Percentiles rank a stretch among this genome's conserved stretches.
phyloP scores from a whole-genome alignment of 2,329 filamentous ascomycete species.

The Curvularia hawaiiensis region DNA sequence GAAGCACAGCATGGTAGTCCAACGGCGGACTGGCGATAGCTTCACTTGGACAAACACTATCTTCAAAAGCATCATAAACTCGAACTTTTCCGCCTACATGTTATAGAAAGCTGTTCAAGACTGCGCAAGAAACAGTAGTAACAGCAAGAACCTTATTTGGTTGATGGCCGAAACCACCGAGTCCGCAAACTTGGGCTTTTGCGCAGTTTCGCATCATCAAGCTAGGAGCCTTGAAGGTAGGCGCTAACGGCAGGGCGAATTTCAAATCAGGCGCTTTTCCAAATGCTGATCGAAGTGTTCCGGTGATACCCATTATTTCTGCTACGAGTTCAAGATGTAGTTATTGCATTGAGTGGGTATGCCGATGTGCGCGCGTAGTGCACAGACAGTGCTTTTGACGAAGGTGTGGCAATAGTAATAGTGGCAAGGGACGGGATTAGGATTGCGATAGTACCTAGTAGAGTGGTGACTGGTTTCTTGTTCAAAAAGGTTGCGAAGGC shows the following conservation, averaged over 20 bases:
- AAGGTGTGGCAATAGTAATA: constrained; percentile 12
- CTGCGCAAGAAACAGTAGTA: neutral
- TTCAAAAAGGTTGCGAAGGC: constrained; percentile 11
- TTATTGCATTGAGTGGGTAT: constrained; percentile 17
- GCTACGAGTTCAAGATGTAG: constrained; percentile 27
- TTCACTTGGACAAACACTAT: neutral
- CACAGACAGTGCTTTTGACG: constrained; percentile 32
- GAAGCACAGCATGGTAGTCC: neutral
- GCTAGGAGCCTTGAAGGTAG: neutral
- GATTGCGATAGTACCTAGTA: too few relatives aligned
- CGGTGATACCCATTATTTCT: constrained; percentile 36
- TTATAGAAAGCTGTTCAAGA: neutral
- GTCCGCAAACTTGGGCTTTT: neutral
- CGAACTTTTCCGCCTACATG: neutral
- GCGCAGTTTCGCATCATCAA: neutral
- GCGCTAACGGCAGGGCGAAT: neutral
- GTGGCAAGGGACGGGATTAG: constrained; percentile 7
- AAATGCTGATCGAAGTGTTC: neutral
- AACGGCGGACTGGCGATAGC: neutral
- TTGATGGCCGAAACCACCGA: neutral
- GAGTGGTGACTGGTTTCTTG: constrained; percentile 35
- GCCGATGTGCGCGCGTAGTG: constrained; percentile 29
- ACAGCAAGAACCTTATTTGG: neutral
- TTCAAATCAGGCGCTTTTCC: neutral
- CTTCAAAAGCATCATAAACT: neutral